Percentiles rank a stretch among this genome's conserved stretches.
Evolutionary conservation across 768 basidiomycete species (phyloP).

Genomic region (Hygrocybe punicea): DNA sequence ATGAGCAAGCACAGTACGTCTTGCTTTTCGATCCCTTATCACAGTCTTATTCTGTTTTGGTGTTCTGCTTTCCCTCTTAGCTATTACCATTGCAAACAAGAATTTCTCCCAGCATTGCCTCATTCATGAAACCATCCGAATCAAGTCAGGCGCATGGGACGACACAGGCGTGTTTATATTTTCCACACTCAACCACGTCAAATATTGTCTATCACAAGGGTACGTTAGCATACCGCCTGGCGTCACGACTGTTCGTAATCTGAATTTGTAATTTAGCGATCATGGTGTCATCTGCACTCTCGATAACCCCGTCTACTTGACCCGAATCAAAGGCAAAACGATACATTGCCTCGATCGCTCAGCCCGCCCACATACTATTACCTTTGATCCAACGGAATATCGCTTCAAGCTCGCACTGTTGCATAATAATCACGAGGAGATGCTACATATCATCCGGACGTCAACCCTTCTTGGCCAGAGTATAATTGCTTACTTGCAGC

Average conservation of each 20-base stretch:
- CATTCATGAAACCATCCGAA: conserved; percentile 97
- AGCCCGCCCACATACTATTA: too few relatives aligned
- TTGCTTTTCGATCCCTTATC: neutral
- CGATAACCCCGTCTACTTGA: too few relatives aligned
- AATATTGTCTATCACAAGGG: conserved; percentile 96
- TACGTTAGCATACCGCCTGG: conserved; percentile 35
- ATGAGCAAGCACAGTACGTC: conserved; percentile 96
- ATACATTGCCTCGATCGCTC: too few relatives aligned
- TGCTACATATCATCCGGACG: too few relatives aligned
- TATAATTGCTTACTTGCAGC: too few relatives aligned
- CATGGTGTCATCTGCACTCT: too few relatives aligned
- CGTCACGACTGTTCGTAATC: conserved; percentile 1
- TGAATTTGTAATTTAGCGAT: conserved; percentile 62
- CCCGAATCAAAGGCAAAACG: too few relatives aligned
- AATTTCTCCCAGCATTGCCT: conserved; percentile 84
- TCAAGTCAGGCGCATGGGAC: conserved; percentile 99
- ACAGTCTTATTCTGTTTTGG: neutral
- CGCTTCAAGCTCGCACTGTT: too few relatives aligned
- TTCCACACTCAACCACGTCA: conserved; percentile 98
- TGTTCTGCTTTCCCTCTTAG: conserved; percentile 39
- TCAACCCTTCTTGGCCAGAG: too few relatives aligned
- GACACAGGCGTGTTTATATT: conserved; percentile 96
- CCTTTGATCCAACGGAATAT: too few relatives aligned
- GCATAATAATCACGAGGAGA: too few relatives aligned
- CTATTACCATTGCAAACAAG: conserved; percentile 98